These are phyloP conservation scores for Zanthoxylum bungeanum DNA, from an alignment of 345 rosid genomes.

Conservation along the genomic window DNA sequence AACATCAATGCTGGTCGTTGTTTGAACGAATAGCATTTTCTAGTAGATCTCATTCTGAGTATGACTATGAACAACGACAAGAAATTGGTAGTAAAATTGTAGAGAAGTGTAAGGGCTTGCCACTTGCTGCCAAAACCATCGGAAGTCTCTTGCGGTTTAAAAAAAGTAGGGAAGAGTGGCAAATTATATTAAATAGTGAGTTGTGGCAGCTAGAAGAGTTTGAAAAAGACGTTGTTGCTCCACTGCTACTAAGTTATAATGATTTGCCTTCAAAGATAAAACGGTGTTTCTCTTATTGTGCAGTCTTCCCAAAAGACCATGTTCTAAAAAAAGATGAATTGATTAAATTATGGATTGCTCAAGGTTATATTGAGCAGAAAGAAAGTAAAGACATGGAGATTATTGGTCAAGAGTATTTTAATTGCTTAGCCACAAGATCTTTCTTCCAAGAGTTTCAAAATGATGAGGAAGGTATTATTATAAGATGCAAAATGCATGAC, in stretches of 20 bases:
- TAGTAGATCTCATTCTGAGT: fast-evolving
- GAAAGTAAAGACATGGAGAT: background rate
- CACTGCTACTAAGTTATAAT: background rate
- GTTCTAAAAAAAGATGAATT: fast-evolving
- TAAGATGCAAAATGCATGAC: background rate
- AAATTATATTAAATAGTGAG: background rate
- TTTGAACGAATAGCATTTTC: background rate
- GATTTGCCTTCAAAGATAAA: background rate
- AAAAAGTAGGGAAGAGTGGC: background rate
- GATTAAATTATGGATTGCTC: background rate
- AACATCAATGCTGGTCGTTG: background rate
- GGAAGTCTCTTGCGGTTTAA: background rate
- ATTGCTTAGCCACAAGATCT: background rate
- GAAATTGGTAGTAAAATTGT: background rate
- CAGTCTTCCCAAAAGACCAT: background rate
- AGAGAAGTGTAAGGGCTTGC: background rate
- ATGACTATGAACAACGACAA: background rate
- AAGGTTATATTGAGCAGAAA: background rate
- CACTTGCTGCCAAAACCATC: background rate
- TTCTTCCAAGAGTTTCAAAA: background rate
- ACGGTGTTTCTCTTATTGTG: background rate
- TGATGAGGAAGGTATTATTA: background rate
- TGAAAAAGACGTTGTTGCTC: background rate
- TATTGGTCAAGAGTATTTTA: background rate
- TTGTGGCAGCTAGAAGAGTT: background rate